phyloP scores from a whole-genome alignment of 768 basidiomycete species.

The Multifurca ochricompacta region DNA sequence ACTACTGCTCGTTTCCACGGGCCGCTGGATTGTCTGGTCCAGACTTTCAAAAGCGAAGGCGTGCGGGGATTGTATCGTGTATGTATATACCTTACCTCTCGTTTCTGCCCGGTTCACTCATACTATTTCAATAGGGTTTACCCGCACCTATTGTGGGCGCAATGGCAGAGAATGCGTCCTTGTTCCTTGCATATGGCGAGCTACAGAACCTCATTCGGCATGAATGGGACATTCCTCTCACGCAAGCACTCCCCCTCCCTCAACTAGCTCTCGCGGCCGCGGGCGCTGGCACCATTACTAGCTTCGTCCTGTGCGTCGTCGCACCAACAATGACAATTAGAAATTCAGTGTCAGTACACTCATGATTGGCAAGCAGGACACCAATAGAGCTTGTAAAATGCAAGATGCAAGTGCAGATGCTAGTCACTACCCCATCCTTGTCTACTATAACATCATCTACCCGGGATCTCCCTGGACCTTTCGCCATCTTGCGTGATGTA shows the following conservation, averaged over 20 bases:
- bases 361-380: constrained; percentile 42
- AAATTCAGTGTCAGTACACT: neutral
- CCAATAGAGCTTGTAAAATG: constrained; percentile 95
- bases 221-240: constrained; percentile 28
- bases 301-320: constrained; percentile 70
- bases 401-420: constrained; percentile 96
- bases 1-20: constrained; percentile 66
- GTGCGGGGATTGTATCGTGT: constrained; percentile 83
- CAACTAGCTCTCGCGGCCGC: constrained; percentile 77
- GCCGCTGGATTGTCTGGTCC: constrained; percentile 76
- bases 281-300: constrained; percentile 80
- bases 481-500: constrained; percentile 55
- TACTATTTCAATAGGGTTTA: constrained; percentile 45
- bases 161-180: constrained; percentile 83
- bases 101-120: neutral
- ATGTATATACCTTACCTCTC: constrained; percentile 24
- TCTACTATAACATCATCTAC: constrained; percentile 15
- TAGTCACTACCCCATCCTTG: constrained; percentile 32
- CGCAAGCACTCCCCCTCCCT: constrained; percentile 45
- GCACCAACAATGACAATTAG: neutral
- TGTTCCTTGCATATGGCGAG: constrained; percentile 83
- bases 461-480: constrained; percentile 57
- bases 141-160: constrained; percentile 89
- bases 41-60: constrained; percentile 80
- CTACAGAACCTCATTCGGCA: constrained; percentile 54